Base-by-base conservation (phyloP, 495 filamentous ascomycete species). In the Podospora pseudoanserina region DNA sequence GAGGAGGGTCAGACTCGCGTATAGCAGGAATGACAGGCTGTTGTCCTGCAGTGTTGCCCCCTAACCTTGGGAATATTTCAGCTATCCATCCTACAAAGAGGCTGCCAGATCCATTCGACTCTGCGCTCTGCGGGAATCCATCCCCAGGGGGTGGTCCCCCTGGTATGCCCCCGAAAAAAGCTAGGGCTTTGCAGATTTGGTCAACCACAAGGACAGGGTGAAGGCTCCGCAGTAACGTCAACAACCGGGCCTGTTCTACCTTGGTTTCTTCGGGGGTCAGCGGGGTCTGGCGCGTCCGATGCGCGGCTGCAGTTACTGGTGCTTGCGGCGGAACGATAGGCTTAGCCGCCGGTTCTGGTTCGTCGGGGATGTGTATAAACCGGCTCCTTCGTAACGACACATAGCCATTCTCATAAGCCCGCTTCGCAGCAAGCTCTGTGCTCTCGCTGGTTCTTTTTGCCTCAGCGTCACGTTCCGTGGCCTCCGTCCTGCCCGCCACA, bases 41-140 rank as follows among this genome's bases (percentile, higher is more conserved):
- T 56, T 72, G 72, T 16, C 44, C 60, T 9, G 11, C 18, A 49
- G 63, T 64, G 39, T 74, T 75, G 16, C 72, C 70, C 55, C 72
- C 76, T 27, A 84, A 71, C 63, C 78, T 79, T 30, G 85, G 85
- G 65, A 87, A 87, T 65, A 87, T 86, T 64, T 87, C 85, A 11
- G 84, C 78, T 49, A 87, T 76, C 85, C 85, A 87, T 9, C 85
- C 85, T 44, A 87, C 80, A 72, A 87, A 86, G 11, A 86, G 73
- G 55, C 81, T 82, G 18, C 85, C 85, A 4, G 81, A 80, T 34
- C 85, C 85, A 69, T 84, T 86, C 27, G 81, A 78, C 66, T 84
- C 80, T 20, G 81, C 84, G 70, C 84, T 86, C 60, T 82, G 79
- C 5, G 85, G 84, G 65, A 86, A 87, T 34, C 77, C 75, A 73